Evolutionary conservation across 1,284 basidiomycete species (phyloP), one percentile per base, ranked within the genome.

Genomic region (Moesziomyces aphidis): DNA sequence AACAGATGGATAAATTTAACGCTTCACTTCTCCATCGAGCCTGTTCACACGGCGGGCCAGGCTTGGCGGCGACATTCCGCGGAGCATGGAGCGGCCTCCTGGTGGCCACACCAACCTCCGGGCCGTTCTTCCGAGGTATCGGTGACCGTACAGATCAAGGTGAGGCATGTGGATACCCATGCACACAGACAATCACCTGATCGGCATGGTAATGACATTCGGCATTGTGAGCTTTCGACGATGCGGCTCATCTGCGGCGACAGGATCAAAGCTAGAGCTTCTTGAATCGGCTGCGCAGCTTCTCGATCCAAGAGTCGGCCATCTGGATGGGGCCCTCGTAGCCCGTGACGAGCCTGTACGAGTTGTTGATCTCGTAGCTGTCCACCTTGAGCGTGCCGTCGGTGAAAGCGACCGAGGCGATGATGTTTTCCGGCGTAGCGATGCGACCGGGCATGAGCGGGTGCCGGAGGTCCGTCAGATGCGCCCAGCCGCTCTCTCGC

Each of bases 401-500:
- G 22, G 72, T 73, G 36, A 84, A 84, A 15, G 76, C 79, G 2
- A 84, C 76, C 19, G 69, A 70, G 2, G 76, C 79, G 50, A 82
- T 66, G 56, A 83, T 83, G 57, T 78, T 77, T 13, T 83, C 82
- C 5, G 82, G 79, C 28, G 78, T 75, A 2, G 80, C 66, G 42
- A 77, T 79, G 21, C 83, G 67, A 0, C 79, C 83, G 11, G 82
- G 83, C 76, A 79, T 81, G n/a, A 81, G 62, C 7, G 57, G 68
- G 13, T 80, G 69, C 9, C 83, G 64, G 8, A 60, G 58, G 60
- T 84, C 81, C 50, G 66, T 76, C 17, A 83, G 46, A 55, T 84
- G 83, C 24, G 79, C 79, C 77, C 78, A 84, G 4, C 83, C 83
- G 31, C 76, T 77, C 47, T 66, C 61, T 11, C 83, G 57, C 42